Evolutionary conservation across 1,284 basidiomycete genomes (phyloP).

Genomic region (Bjerkandera adusta): DNA sequence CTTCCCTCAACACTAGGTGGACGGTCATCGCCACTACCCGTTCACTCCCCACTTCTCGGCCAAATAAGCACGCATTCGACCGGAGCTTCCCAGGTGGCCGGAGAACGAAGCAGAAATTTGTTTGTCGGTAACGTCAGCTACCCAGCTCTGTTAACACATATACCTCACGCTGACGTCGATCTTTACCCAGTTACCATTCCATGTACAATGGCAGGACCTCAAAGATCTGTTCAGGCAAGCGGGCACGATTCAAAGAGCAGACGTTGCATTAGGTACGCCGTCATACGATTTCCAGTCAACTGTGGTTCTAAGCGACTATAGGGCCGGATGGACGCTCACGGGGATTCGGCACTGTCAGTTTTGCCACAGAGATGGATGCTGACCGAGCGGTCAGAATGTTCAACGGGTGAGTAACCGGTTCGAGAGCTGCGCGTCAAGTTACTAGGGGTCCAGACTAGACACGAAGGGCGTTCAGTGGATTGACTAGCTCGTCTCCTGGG

Average conservation of each 20-base stretch:
- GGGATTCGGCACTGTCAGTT: slow-evolving; percentile 88
- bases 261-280: slow-evolving; percentile 73
- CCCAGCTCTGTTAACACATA: not conserved
- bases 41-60: not conserved
- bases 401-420: slow-evolving; percentile 79
- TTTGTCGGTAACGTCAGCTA: slow-evolving; percentile 57
- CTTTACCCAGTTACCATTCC: slow-evolving; percentile 78
- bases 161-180: not conserved
- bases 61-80: not conserved
- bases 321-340: slow-evolving; percentile 76
- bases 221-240: slow-evolving; percentile 91
- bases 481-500: not conserved
- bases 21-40: not conserved
- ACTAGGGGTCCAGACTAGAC: no score
- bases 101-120: slow-evolving; percentile 49
- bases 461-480: slow-evolving; percentile 6
- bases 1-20: slow-evolving; percentile 1
- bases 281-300: not conserved
- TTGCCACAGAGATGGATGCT: slow-evolving; percentile 83
- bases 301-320: not conserved
- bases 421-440: no score
- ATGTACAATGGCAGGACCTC: slow-evolving; percentile 97
- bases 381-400: slow-evolving; percentile 84
- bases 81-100: not conserved
- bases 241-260: slow-evolving; percentile 84